These are phyloP conservation scores for apple (Malus domestica) DNA, from an alignment of 306 rosid genomes.

Conservation along the genomic window ASM211411v1 NC_041789.1:11452501-11453000, in stretches of 20 bases:
- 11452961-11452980: not conserved
- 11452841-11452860: not conserved
- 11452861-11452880: not conserved
- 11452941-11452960: not conserved
- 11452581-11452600: conserved; percentile 1
- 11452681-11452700: conserved; percentile 21
- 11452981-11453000: not conserved
- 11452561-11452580: conserved; percentile 22
- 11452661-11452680: not conserved
- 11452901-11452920: not conserved
- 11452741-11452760: conserved; percentile 23
- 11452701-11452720: not conserved
- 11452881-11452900: not conserved
- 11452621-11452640: not conserved
- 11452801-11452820: conserved; percentile 13
- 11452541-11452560: conserved; percentile 17
- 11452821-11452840: too few species aligned
- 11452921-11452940: not conserved
- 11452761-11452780: conserved; percentile 51
- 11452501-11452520: conserved; percentile 32
- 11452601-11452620: conserved; percentile 10
- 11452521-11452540: not conserved
- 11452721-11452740: conserved; percentile 18
- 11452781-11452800: conserved; percentile 53
- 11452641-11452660: conserved; percentile 12